These are phyloP conservation scores for Saccharomycopsis malanga DNA, from an alignment of 805 yeast species.

Conservation along the genomic window DNA sequence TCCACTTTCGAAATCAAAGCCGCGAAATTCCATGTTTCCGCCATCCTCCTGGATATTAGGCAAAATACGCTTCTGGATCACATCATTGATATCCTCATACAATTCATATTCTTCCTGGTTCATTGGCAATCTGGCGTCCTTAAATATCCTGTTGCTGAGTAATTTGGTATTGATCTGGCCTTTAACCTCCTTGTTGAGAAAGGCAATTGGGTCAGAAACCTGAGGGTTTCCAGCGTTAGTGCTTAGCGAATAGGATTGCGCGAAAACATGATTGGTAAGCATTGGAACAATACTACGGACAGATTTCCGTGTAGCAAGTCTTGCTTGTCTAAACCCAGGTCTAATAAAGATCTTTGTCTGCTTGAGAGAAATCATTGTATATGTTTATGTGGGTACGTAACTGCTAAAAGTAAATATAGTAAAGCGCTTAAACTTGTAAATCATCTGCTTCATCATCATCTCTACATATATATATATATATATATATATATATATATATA, in stretches of 20 bases:
- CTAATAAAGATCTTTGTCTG: too few species aligned
- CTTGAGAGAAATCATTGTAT: too few species aligned
- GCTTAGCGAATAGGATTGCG: constrained; percentile 1
- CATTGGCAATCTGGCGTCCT: constrained; percentile 17
- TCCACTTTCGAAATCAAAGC: constrained; percentile 80
- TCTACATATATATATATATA: too few species aligned
- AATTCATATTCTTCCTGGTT: constrained; percentile 19
- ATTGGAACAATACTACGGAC: too few species aligned
- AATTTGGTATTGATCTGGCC: constrained; percentile 9
- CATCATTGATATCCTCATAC: constrained; percentile 55
- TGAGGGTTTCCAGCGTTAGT: background rate
- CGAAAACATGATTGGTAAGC: background rate
- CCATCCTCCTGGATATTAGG: constrained; percentile 99
- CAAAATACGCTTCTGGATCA: constrained; percentile 88
- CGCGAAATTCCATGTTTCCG: constrained; percentile 88
- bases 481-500: too few species aligned
- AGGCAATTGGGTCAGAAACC: background rate
- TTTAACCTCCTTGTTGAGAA: background rate
- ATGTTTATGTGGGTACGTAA: too few species aligned
- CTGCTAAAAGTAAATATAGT: too few species aligned
- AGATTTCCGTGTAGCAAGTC: too few species aligned
- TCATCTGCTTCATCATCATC: too few species aligned
- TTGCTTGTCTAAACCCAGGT: too few species aligned
- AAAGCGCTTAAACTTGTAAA: too few species aligned
- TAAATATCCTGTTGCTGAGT: constrained; percentile 15